Percentiles rank a stretch among this genome's conserved stretches.
phyloP scores from a whole-genome alignment of 495 filamentous ascomycete genomes.

The Penicilliopsis zonata region DNA sequence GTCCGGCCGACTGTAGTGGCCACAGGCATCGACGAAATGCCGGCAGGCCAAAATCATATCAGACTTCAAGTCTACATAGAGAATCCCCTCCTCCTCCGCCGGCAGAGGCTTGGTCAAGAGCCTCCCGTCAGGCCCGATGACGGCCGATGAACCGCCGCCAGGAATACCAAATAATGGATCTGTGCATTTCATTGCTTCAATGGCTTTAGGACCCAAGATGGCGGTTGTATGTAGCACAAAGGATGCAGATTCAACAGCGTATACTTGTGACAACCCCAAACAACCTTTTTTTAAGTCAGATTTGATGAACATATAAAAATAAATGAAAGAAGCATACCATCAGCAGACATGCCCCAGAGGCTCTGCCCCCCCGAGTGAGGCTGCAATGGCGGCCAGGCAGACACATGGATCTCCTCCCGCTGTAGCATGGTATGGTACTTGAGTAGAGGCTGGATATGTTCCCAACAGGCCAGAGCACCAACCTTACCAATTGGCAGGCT shows the following conservation, averaged over 20 bases:
- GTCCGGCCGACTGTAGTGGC: conserved; percentile 44
- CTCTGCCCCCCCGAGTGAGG: conserved; percentile 9
- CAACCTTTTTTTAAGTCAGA: conserved; percentile 12
- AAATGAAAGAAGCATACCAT: conserved; percentile 14
- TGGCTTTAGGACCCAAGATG: conserved; percentile 27
- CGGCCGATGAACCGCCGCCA: conserved; percentile 36
- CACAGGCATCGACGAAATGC: conserved; percentile 30
- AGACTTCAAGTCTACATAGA: conserved; percentile 36
- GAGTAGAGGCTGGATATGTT: conserved; percentile 47
- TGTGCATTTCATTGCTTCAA: conserved; percentile 26
- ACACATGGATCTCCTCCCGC: conserved; percentile 42
- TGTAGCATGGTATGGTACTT: conserved; percentile 43
- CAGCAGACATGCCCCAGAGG: conserved; percentile 23
- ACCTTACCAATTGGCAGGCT: conserved; percentile 31
- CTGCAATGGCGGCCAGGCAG: conserved; percentile 41
- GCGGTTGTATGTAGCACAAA: conserved; percentile 40
- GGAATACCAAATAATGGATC: conserved; percentile 20
- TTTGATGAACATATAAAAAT: background rate
- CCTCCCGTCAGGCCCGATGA: conserved; percentile 44
- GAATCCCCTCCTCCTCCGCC: conserved; percentile 24
- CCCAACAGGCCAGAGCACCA: conserved; percentile 42
- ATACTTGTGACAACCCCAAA: conserved; percentile 29
- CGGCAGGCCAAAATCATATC: conserved; percentile 21
- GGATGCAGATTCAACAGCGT: conserved; percentile 38
- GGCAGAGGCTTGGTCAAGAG: conserved; percentile 23